These are phyloP conservation scores for Testicularia cyperi DNA, from an alignment of 1,284 basidiomycete species.

Conservation along the genomic window DNA sequence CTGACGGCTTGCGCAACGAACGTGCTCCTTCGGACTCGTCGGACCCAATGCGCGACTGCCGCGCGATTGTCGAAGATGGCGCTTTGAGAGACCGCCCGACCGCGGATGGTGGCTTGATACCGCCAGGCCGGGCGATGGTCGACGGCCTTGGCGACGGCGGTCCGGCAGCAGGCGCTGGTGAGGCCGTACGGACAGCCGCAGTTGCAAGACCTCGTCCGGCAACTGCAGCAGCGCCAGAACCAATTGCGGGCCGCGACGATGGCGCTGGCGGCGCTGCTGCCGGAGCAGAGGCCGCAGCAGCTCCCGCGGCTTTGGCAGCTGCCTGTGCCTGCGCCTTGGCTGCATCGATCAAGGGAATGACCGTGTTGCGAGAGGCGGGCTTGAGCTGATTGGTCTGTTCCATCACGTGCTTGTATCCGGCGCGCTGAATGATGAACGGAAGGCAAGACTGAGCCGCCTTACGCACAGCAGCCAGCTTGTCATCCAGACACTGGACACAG, in stretches of 20 bases:
- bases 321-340: slow-evolving; percentile 59
- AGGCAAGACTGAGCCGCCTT: slow-evolving; percentile 84
- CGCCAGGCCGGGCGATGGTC: slow-evolving; percentile 26
- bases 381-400: slow-evolving; percentile 84
- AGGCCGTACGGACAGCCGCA: slow-evolving; percentile 1
- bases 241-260: slow-evolving; percentile 8
- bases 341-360: slow-evolving; percentile 80
- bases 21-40: slow-evolving; percentile 15
- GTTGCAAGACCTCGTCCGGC: neutral
- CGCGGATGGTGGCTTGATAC: slow-evolving; percentile 40
- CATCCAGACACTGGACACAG: slow-evolving; percentile 83
- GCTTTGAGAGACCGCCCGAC: slow-evolving; percentile 44
- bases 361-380: slow-evolving; percentile 82
- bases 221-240: slow-evolving; percentile 2
- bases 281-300: slow-evolving; percentile 16
- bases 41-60: slow-evolving; percentile 21
- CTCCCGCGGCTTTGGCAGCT: slow-evolving; percentile 43
- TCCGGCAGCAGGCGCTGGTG: slow-evolving; percentile 6
- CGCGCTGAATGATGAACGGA: slow-evolving; percentile 73
- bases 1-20: slow-evolving; percentile 19
- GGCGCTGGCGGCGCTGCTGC: slow-evolving; percentile 2
- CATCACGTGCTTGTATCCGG: slow-evolving; percentile 83
- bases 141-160: slow-evolving; percentile 19
- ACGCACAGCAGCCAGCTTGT: slow-evolving; percentile 85
- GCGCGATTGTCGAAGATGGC: slow-evolving; percentile 22